Evolutionary conservation across 2,329 filamentous ascomycete genomes (phyloP), one percentile per base, ranked within the genome.

Genomic region (Colletotrichum endophyticum): DNA sequence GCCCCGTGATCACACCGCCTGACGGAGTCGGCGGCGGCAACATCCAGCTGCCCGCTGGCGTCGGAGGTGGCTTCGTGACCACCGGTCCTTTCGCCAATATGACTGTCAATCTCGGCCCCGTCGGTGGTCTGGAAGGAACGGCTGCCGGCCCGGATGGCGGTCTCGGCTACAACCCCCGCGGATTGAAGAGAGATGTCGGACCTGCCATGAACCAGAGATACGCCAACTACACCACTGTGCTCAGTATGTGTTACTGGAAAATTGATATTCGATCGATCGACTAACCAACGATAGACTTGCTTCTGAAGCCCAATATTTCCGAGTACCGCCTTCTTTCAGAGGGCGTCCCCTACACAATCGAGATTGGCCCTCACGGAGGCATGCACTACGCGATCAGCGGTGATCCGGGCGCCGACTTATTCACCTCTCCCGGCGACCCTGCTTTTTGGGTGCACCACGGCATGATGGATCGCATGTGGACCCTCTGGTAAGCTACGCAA

Each of bases 31-130:
- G 81, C n/a, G 80, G 79, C 32, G 78, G 73, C 12, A 64, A 75
- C 49, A 78, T 80, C 3, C 69, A 77, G 25, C 70, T 79, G 12
- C 77, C 78, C 1, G 71, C 75, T 34, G 89, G 88, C 27, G 82
- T 83, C 0, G 90, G 90, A n/a, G 90, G 90, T 62, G 89, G 90
- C 8, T 91, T 86, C 79, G 83, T 91, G 2, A 82, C 80, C 11
- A 85, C 82, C 4, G 88, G 88, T 1, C 88, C 89, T 0, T 84
- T 90, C 5, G 81, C 80, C n/a, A 84, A 84, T 77, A 82, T 84
- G 78, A 81, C 79, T 1, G 79, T 85, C 63, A 83, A 83, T 71
- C 78, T 86, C 25, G 84, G 84, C 6, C 84, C 84, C 12, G 80
- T 83, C 22, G 78, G 78, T 27, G 79, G 79, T 19, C 64, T 81